These are phyloP conservation scores for Nannizzia gypsea DNA, from an alignment of 2,329 filamentous ascomycete species.

Conservation along the genomic window DNA sequence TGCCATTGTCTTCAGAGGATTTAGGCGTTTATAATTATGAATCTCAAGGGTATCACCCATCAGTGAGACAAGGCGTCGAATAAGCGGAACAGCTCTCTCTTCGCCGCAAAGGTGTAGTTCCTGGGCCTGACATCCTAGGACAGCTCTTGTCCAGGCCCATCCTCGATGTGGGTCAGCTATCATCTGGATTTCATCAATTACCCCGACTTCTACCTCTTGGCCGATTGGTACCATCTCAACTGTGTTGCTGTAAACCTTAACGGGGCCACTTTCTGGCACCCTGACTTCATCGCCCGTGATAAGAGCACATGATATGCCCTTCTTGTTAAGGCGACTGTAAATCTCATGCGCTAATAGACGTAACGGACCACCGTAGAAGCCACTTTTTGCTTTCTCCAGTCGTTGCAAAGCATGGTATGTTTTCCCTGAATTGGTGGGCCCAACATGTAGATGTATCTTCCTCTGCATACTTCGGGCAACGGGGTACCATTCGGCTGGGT, in stretches of 20 bases:
- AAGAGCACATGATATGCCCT: slow-evolving; percentile 64
- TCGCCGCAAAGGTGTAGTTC: slow-evolving; percentile 94
- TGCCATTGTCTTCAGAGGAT: slow-evolving; percentile 56
- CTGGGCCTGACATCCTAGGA: slow-evolving; percentile 73
- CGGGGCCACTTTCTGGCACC: slow-evolving; percentile 46
- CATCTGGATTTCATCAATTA: slow-evolving; percentile 99
- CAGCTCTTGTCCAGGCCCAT: slow-evolving; percentile 87
- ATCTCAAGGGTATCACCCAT: slow-evolving; percentile 74
- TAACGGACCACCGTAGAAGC: slow-evolving; percentile 83
- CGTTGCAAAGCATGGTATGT: slow-evolving; percentile 87
- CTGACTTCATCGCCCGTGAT: slow-evolving; percentile 86
- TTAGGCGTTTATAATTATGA: slow-evolving; percentile 73
- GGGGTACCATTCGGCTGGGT: slow-evolving; percentile 85
- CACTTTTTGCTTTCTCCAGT: slow-evolving; percentile 61
- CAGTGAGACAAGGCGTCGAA: slow-evolving; percentile 63
- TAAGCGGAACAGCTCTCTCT: slow-evolving; percentile 64
- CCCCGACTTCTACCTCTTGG: slow-evolving; percentile 64
- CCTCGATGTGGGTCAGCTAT: slow-evolving; percentile 68
- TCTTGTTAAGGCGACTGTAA: slow-evolving; percentile 72
- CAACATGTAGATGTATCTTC: slow-evolving; percentile 83
- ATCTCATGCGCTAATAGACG: slow-evolving; percentile 86
- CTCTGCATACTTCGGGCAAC: slow-evolving; percentile 67
- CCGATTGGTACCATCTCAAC: slow-evolving; percentile 72
- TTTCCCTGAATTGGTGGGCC: slow-evolving; percentile 95
- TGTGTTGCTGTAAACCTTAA: slow-evolving; percentile 66